Base-by-base conservation (phyloP, 225 moss, liverwort and hornwort genomes). In the Marchantia paleacea region DNA sequence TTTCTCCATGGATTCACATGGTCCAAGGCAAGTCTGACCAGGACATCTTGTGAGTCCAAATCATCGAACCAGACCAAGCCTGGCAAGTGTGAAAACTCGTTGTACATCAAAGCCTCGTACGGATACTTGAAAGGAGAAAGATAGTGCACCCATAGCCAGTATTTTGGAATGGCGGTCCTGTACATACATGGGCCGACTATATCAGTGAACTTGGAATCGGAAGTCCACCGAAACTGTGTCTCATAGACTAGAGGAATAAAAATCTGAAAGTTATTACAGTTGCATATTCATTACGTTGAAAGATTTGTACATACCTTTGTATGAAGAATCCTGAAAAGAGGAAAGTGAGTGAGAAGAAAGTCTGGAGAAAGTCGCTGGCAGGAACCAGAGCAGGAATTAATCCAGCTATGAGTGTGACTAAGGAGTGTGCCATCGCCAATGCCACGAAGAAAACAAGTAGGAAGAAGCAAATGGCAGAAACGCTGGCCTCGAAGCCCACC, bases 251-350 rank as follows among this genome's bases (percentile, higher is more conserved):
- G 65, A 24, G 25, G n/a, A 25, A 0, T 7, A 65, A 24, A 11
- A 28, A 24, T 20, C n/a, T 24, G 11, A 24, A 3, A 65, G n/a
- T 11, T 65, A 0, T 65, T 7, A 24, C 25, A 28, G 7, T 11
- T 25, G 28, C 10, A 24, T 7, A 65, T 6, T 26, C 65, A 24
- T 24, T 4, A 65, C 22, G 9, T n/a, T 65, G 7, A 20, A 65
- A 28, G 3, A 12, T 6, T 26, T 28, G 50, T 66, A 12, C 62
- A 22, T 75, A 88, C 89, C 88, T 90, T 14, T 80, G 88, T 75
- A 92, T 90, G 84, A 89, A 92, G 79, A 90, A 92, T 47, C 92
- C 92, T 0, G 87, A 89, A 80, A 92, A 92, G 77, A 92, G 90
- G 75, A 90, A 89, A 75, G 81, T 84, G 69, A 90, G 83, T 64